Base-by-base conservation (phyloP, 805 yeast genomes). In the Wickerhamiella azyma region DNA sequence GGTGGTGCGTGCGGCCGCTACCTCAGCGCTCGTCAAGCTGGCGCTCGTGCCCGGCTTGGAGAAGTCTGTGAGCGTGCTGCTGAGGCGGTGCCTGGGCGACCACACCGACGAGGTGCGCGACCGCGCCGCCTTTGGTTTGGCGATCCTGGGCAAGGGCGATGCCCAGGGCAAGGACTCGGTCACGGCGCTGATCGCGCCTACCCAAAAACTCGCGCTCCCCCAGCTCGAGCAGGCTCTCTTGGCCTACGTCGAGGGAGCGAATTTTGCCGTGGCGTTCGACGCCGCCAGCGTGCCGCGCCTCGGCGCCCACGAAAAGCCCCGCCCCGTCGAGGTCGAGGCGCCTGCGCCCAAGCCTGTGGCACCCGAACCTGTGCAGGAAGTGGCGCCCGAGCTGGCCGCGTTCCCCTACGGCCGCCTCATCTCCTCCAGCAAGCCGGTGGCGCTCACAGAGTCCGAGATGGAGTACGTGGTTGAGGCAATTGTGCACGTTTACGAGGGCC, bases 51-150 rank as follows among this genome's bases (percentile, higher is more conserved):
- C 73, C 13, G 69, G 72, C 24, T 75, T 88, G 51, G 68, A 74
- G 46, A 70, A 72, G 51, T 81, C 86, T 46, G 82, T 89, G 55
- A 72, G 72, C 54, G 81, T 82, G 50, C 71, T 92, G 55, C 73
- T 92, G 55, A 71, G 72, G 50, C 79, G 96, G 67, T 85, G 94
- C 54, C 74, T 86, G 45, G 82, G 75, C 53, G 98, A 89, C 64
- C 75, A 71, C 39, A 96, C 89, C 62, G 98, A 89, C 65, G 98
- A 89, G 66, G 98, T 92, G 29, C 85, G 98, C 70, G 98, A 89
- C 62, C 79, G 98, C 62, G 96, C 98, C 9, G 82, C 94, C 2
- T 69, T 89, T 55, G 80, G 94, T 1, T 71, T 89, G 59, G 73
- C 76, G 52, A 72, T 84, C 51, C 66, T 66, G 28, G 60, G 70